Evolutionary conservation across 2,329 filamentous ascomycete species (phyloP).

Genomic region (Endothia cerciana): DNA sequence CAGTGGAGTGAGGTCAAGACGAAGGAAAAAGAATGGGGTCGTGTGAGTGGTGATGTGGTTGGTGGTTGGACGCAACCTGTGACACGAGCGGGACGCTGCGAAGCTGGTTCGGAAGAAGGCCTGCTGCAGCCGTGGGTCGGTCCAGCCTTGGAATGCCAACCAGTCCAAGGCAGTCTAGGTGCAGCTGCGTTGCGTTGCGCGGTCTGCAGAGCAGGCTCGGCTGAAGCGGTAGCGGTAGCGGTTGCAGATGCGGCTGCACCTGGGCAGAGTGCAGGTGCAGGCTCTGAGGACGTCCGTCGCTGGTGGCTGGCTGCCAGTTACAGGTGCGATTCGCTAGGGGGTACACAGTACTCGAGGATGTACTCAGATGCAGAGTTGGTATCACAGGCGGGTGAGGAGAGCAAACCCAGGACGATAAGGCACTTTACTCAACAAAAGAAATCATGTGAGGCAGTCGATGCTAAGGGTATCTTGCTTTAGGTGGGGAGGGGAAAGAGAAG

Average conservation of each 20-base stretch:
- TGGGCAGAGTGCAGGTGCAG: not conserved
- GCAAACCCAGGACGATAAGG: not conserved
- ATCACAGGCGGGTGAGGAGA: constrained; percentile 6
- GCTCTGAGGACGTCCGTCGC: too few relatives aligned
- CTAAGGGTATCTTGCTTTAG: not conserved
- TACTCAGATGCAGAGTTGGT: not conserved
- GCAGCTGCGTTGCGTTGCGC: constrained; percentile 5
- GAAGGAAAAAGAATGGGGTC: constrained; percentile 16
- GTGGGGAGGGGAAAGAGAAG: constrained; percentile 2
- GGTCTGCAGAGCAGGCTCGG: constrained; percentile 8
- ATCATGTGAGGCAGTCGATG: constrained; percentile 9
- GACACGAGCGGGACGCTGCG: constrained; percentile 17
- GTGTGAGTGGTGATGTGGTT: constrained; percentile 14
- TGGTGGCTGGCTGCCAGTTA: too few relatives aligned
- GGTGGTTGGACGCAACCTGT: constrained; percentile 19
- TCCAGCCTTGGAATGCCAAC: not conserved
- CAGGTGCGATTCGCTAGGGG: not conserved
- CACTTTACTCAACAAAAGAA: constrained; percentile 2
- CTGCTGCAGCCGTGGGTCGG: constrained; percentile 10
- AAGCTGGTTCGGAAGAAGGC: constrained; percentile 5
- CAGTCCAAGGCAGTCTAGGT: constrained; percentile 9
- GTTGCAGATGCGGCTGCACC: not conserved
- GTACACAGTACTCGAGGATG: not conserved
- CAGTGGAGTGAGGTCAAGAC: constrained; percentile 7
- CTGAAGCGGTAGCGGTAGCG: constrained; percentile 2